Evolutionary conservation across 768 basidiomycete species (phyloP).

Genomic region (Chalciporus chontae): DNA sequence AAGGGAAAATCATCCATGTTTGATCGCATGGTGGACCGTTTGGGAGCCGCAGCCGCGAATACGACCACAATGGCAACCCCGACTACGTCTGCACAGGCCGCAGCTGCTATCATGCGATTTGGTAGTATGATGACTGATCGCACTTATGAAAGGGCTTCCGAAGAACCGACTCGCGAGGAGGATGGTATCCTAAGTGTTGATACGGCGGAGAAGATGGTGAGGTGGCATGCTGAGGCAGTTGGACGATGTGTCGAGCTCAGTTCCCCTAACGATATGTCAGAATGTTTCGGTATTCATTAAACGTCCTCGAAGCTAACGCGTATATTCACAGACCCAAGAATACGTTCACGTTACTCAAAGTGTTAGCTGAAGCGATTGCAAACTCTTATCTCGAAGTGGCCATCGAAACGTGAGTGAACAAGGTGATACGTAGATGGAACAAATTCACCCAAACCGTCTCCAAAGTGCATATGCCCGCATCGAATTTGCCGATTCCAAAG

Average conservation of each 20-base stretch:
- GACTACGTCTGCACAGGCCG: slow-evolving; percentile 78
- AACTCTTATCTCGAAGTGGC: slow-evolving; percentile 87
- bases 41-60: slow-evolving; percentile 71
- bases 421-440: background rate
- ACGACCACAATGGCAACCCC: slow-evolving; percentile 56
- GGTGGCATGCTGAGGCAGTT: slow-evolving; percentile 97
- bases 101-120: slow-evolving; percentile 85
- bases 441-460: slow-evolving; percentile 5
- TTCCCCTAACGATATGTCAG: slow-evolving; percentile 79
- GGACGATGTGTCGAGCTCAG: slow-evolving; percentile 93
- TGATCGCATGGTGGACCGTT: slow-evolving; percentile 85
- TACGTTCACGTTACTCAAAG: slow-evolving; percentile 75
- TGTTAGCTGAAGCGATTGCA: slow-evolving; percentile 84
- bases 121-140: slow-evolving; percentile 68
- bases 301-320: slow-evolving; percentile 3
- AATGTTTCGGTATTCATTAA: slow-evolving; percentile 8
- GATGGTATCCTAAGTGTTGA: slow-evolving; percentile 79
- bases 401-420: slow-evolving; percentile 78
- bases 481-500: slow-evolving; percentile 69
- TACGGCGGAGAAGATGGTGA: slow-evolving; percentile 85
- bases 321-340: slow-evolving; percentile 71
- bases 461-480: slow-evolving; percentile 66
- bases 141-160: slow-evolving; percentile 48
- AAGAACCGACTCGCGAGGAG: slow-evolving; percentile 73
- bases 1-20: slow-evolving; percentile 72